Base-by-base conservation (phyloP, 345 rosid genomes). In the Eutrema heterophyllum region DNA sequence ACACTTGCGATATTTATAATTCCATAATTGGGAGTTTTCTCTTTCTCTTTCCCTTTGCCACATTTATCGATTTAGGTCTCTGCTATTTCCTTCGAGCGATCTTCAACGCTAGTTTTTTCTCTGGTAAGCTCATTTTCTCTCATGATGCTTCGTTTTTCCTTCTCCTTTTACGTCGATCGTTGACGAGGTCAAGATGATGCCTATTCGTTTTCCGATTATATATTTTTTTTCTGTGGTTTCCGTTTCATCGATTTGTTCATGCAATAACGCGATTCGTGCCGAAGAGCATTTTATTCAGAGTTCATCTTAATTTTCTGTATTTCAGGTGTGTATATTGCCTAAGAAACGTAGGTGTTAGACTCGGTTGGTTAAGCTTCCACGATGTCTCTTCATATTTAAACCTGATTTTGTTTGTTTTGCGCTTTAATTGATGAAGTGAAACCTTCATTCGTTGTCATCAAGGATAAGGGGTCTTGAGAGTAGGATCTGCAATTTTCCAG, bases 61-160 rank as follows among this genome's bases (percentile, higher is more conserved):
- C 21, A 18, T 18, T 18, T 18, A 18, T 18, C 21, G 1, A 18
- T 18, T 18, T 51, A 33, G 67, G 49, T 60, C 48, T 7, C 41
- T 50, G 44, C 26, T 54, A 26, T 51, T 27, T 35, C 32, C n/a
- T 6, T 70, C 67, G 50, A 46, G 29, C 73, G 66, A 49, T 35
- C 60, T 57, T 68, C 53, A 52, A 76, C 55, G 73, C 74, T 68
- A 55, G 70, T 73, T 69, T 77, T 18, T 71, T 65, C 66, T 72
- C 66, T 66, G 83, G 85, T 82, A 72, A 76, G 64, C 70, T 69
- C 61, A 27, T 35, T 52, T 66, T 78, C 30, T 56, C 56, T 64
- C 73, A 58, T 45, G 1, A 56, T 18, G 18, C 43, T 68, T 32
- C 56, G 58, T 60, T 59, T 65, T 48, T 46, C 27, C 57, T 44